Conservation (phyloP, 345 rosid species). For the Moringa oleifera region DNA sequence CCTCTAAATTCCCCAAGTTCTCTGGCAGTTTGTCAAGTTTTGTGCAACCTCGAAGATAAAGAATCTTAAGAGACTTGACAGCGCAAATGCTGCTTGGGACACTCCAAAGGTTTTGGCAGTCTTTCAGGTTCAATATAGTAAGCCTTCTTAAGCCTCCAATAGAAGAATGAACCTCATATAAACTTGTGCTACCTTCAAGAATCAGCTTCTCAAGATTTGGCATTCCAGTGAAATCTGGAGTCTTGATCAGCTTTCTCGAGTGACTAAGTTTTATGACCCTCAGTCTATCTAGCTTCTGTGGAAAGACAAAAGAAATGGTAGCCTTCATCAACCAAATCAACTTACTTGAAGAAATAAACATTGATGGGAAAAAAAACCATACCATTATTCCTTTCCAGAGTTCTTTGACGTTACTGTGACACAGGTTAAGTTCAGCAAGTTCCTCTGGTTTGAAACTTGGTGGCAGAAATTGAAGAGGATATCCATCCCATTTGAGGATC, state of each 20-base stretch:
- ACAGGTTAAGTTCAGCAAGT: conserved; percentile 25
- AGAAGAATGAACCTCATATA: conserved; percentile 25
- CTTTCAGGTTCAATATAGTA: conserved; percentile 12
- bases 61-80: conserved; percentile 19
- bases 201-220: conserved; percentile 21
- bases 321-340: background rate
- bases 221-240: conserved; percentile 24
- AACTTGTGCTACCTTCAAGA: conserved; percentile 19
- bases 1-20: conserved; percentile 12
- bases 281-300: background rate
- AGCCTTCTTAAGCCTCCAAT: conserved; percentile 20
- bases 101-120: conserved; percentile 14
- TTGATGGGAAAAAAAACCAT: background rate
- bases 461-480: conserved; percentile 26
- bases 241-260: conserved; percentile 14
- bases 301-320: background rate
- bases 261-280: conserved; percentile 14
- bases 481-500: conserved; percentile 27
- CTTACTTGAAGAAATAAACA: background rate
- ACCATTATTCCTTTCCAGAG: conserved; percentile 28
- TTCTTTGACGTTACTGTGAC: conserved; percentile 18
- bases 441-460: conserved; percentile 16
- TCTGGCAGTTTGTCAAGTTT: conserved; percentile 20
- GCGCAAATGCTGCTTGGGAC: conserved; percentile 14
- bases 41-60: conserved; percentile 21